Conservation (phyloP, 1,284 basidiomycete species). For the Mycena sp. region DNA sequence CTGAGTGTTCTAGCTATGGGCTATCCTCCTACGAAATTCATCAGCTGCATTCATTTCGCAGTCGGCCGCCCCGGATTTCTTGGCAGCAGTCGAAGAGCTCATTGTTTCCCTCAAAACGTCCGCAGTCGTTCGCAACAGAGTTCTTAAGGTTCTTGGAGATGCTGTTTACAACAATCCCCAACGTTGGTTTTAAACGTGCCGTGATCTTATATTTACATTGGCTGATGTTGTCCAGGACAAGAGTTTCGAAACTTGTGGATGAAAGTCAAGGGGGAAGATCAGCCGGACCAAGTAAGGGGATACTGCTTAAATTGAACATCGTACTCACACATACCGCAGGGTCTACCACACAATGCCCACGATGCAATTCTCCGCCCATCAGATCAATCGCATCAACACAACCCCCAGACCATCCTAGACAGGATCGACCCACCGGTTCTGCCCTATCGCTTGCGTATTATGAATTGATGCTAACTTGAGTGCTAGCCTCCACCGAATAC, state of each 20-base stretch:
- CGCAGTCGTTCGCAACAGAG: conserved; percentile 21
- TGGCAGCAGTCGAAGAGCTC: conserved; percentile 17
- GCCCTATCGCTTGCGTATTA: no score
- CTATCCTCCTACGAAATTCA: conserved; percentile 27
- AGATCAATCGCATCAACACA: not conserved
- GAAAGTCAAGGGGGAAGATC: conserved; percentile 11
- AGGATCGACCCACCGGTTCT: conserved; percentile 10
- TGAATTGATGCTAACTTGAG: not conserved
- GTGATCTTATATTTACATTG: not conserved
- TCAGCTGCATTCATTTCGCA: conserved; percentile 24
- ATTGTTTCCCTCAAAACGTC: conserved; percentile 9
- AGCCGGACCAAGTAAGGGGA: conserved; percentile 19
- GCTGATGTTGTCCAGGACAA: not conserved
- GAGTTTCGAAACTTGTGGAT: conserved; percentile 20
- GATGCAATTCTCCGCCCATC: conserved; percentile 18
- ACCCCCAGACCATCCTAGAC: conserved; percentile 4
- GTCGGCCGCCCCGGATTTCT: conserved; percentile 23
- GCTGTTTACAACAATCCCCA: conserved; percentile 21
- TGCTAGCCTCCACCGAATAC: not conserved
- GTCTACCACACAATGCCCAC: conserved; percentile 17
- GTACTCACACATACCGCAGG: not conserved
- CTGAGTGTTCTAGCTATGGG: conserved; percentile 19
- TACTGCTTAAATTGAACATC: not conserved
- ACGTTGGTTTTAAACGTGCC: conserved; percentile 1
- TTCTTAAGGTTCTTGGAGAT: conserved; percentile 25